These are phyloP conservation scores for Hypoxylon sp. DNA, from an alignment of 2,329 filamentous ascomycete species.

Conservation along the genomic window DNA sequence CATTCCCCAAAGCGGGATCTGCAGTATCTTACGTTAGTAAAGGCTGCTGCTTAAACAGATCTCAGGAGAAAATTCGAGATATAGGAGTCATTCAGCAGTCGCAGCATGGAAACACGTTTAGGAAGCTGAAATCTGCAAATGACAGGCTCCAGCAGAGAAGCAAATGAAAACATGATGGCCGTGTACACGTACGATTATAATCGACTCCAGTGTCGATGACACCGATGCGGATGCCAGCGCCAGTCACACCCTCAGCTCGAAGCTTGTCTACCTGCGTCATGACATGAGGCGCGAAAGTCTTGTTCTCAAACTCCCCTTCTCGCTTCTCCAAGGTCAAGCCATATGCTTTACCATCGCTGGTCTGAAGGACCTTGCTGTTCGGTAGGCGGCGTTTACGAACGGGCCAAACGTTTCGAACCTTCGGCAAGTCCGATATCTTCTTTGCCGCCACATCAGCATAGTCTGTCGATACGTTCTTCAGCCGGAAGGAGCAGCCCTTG, in stretches of 20 bases:
- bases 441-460: not conserved
- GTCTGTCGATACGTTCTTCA: constrained; percentile 2
- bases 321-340: constrained; percentile 6
- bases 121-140: not conserved
- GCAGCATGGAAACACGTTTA: not conserved
- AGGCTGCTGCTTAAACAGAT: not conserved
- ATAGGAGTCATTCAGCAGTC: not conserved
- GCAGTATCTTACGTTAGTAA: not conserved
- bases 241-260: constrained; percentile 59
- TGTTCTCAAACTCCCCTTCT: not conserved
- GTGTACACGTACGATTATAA: constrained; percentile 53
- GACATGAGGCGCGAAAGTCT: constrained; percentile 42
- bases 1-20: constrained; percentile 61
- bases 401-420: constrained; percentile 25
- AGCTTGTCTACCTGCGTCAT: constrained; percentile 57
- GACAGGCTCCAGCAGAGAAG: too few relatives aligned
- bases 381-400: constrained; percentile 12
- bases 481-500: constrained; percentile 46
- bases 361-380: constrained; percentile 6
- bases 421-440: constrained; percentile 25
- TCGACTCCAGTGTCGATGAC: constrained; percentile 56
- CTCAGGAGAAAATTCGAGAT: not conserved
- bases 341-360: not conserved
- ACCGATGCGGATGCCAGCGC: constrained; percentile 58
- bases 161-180: too few relatives aligned